Percentiles rank a stretch among this genome's conserved stretches.
Evolutionary conservation across 2,329 filamentous ascomycete genomes (phyloP).

Genomic region (Parastagonospora nodorum): DNA sequence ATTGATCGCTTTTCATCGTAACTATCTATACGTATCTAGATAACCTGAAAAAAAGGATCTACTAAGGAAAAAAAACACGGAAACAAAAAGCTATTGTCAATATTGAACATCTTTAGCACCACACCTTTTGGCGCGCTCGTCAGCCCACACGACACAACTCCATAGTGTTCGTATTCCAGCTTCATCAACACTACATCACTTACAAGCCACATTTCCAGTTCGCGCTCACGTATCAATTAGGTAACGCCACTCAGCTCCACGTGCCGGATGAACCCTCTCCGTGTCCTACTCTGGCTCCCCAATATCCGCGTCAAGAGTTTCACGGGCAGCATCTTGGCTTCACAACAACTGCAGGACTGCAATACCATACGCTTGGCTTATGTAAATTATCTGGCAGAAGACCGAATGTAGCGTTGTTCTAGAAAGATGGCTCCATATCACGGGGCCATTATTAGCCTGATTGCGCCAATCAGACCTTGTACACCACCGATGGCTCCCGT

Average conservation of each 20-base stretch:
- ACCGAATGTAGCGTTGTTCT: constrained; percentile 4
- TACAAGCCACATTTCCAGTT: no score
- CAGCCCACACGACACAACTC: no score
- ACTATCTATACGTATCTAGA: no score
- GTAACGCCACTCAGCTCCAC: neutral
- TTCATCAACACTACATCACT: no score
- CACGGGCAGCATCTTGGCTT: neutral
- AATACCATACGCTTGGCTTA: constrained; percentile 6
- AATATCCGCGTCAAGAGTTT: neutral
- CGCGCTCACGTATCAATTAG: no score
- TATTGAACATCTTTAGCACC: no score
- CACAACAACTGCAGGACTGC: constrained; percentile 7
- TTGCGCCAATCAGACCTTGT: constrained; percentile 13
- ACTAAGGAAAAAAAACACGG: no score
- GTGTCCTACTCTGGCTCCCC: neutral
- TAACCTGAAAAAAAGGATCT: no score
- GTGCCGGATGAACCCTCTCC: neutral
- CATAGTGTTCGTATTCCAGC: no score
- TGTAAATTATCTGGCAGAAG: neutral
- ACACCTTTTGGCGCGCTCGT: no score
- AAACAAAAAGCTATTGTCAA: no score
- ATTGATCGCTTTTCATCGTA: no score
- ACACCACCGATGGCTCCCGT: neutral
- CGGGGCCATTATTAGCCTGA: constrained; percentile 2
- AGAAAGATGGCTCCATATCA: constrained; percentile 6